Base-by-base conservation (phyloP, 106 monocot species). In the Acorus calamus region DNA sequence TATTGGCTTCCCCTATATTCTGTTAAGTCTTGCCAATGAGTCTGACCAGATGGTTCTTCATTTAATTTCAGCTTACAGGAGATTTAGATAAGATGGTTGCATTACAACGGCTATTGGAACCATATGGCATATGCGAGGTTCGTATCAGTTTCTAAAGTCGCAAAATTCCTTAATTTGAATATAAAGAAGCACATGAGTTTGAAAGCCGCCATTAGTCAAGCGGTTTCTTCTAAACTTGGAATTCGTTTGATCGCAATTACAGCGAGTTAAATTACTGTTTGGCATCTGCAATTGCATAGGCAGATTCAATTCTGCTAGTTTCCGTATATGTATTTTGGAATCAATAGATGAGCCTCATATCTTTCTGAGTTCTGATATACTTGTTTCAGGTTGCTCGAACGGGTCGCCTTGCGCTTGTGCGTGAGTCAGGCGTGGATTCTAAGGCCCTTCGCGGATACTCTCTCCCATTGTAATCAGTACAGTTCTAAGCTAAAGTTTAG, bases 41-140 rank as follows among this genome's bases (percentile, higher is more conserved):
- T 10, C 4, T 49, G 6, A 13, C 14, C 11, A 11, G 28, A 14
- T 14, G 11, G 6, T 51, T 9, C 9, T n/a, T 3, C 46, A 7
- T 45, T 49, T 42, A 45, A 58, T 78, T 62, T 44, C 60, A 96
- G 96, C 77, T 91, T 61, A 65, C 90, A 48, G 94, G 94, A 51
- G 94, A 96, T 78, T 74, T 91, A 67, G 68, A 90, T 65, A 96
- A 91, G 77, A 91, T 96, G 80, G 87, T 87, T 59, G 94, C 87
- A 42, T 66, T 96, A 47, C 94, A 96, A 66, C 84, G 84, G 71
- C 70, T 90, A 56, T 72, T 96, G 80, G 94, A 91, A 56, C 94
- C 87, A 3, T 96, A 80, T 60, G 94, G 91, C 70, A 96, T 96
- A 6, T 96, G 90, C 47, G 94, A 96, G 94, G 94, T 91, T 75